Base-by-base conservation (phyloP, 1,284 basidiomycete genomes). In the Ustilago hordei region DNA sequence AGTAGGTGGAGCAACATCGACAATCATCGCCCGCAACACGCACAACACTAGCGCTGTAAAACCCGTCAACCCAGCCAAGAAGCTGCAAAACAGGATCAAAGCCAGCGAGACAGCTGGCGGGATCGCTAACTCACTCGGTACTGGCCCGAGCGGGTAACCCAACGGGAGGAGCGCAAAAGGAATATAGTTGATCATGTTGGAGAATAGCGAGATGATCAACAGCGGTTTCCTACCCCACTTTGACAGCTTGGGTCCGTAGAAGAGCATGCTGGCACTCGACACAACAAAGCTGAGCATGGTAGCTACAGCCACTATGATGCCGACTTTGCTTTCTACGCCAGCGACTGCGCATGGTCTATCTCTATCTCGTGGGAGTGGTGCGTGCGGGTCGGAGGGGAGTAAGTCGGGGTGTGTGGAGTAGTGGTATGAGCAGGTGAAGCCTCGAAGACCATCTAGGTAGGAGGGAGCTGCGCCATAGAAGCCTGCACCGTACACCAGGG, bases 241-340 rank as follows among this genome's bases (percentile, higher is more conserved):
- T 11, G 66, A 64, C n/a, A 77, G 75, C 3, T 60, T 60, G 8
- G 75, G 75, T 0, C 70, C 75, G 50, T 77, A 77, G 55, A 64
- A 77, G 55, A 77, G 75, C 70, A 77, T 73, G 55, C 69, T 73
- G 58, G 66, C 47, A 54, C 70, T 73, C 1, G 75, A 77, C 2
- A 77, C 57, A 48, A 67, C 69, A 45, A 77, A 73, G 52, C 66
- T 69, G 38, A 69, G 67, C 66, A 77, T 67, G 38, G 66, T 77
- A 13, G 66, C 63, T 3, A 58, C 55, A n/a, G 75, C 75, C n/a
- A 69, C 70, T 12, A 73, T 58, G 36, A 77, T 53, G 11, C 75
- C 75, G 2, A 77, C 69, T 45, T 67, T 65, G 60, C 70, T 70
- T 41, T 77, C 75, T 13, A 77, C 75, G 23, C 75, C 75, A 8